phyloP scores from a whole-genome alignment of 1,284 basidiomycete species.

The Leccinum proliferum region DNA sequence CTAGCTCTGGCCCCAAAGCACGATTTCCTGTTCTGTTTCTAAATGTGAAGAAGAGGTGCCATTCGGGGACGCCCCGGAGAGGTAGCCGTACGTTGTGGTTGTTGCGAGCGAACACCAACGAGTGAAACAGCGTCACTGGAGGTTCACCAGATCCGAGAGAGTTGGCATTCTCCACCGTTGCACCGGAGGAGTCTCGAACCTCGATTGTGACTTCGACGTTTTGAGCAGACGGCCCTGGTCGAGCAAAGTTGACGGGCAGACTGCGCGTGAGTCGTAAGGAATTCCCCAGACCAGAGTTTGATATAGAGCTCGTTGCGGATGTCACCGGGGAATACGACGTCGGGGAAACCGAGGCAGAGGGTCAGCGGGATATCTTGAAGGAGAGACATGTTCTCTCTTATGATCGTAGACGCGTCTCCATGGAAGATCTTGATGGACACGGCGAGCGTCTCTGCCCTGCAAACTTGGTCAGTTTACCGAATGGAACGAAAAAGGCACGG shows the following conservation, averaged over 20 bases:
- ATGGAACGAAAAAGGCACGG: neutral
- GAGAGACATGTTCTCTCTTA: constrained; percentile 84
- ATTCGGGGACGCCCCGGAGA: constrained; percentile 62
- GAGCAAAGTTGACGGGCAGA: constrained; percentile 49
- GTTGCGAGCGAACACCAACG: constrained; percentile 85
- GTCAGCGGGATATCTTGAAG: constrained; percentile 81
- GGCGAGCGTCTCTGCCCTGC: constrained; percentile 78
- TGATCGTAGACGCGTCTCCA: constrained; percentile 71
- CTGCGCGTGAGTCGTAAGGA: constrained; percentile 50
- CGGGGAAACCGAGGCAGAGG: constrained; percentile 91
- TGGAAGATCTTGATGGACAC: constrained; percentile 91
- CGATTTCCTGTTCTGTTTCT: constrained; percentile 69
- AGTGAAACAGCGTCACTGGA: constrained; percentile 76
- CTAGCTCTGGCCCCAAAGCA: constrained; percentile 52
- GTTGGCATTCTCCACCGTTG: constrained; percentile 69
- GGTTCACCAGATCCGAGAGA: constrained; percentile 86
- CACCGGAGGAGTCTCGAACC: constrained; percentile 75
- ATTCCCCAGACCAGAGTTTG: constrained; percentile 90
- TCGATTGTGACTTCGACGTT: constrained; percentile 92
- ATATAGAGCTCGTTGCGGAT: constrained; percentile 93
- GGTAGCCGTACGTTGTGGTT: constrained; percentile 90
- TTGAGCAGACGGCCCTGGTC: constrained; percentile 46
- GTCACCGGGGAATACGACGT: constrained; percentile 93
- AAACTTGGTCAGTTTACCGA: constrained; percentile 8
- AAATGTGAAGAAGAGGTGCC: constrained; percentile 95